Base-by-base conservation (phyloP, 2,329 filamentous ascomycete species). In the Venturia nashicola region DNA sequence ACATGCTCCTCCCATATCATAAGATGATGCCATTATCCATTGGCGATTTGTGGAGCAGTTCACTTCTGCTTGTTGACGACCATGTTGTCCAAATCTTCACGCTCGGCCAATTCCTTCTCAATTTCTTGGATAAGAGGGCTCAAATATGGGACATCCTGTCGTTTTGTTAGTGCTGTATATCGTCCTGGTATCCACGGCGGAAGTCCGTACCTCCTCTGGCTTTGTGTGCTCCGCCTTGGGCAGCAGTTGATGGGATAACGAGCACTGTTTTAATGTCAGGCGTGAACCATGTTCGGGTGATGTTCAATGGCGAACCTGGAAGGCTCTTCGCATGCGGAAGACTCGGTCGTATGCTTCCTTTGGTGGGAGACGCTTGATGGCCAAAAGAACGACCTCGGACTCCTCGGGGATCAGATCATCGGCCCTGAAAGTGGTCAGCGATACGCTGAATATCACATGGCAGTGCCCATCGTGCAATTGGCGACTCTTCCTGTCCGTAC, bases 361-460 rank as follows among this genome's bases (percentile, higher is more conserved):
- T 72, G 90, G 84, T 65, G 89, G 85, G 67, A 99, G 89, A 76
- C 94, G 91, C 84, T 90, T 89, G 73, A 99, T 84, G 68, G 94
- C 94, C 71, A 87, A 84, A 78, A 94, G 88, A 72, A 96, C 91
- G 65, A 82, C 79, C 72, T 94, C 89, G 82, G 84, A 88, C 81
- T 99, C 94, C 79, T 99, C 94, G 75, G 89, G 86, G 76, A 97
- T 89, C 76, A 99, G 80, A 76, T 99, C 94, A 79, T 99, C 94
- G 83, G 87, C 86, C 78, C 94, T 97, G 75, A 66, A 66, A 69
- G 61, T 60, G 67, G 71, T 72, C 32, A 61, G 62, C 55, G 54
- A 34, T 61, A n/a, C 59, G 67, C 66, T 67, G 57, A 61, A 51
- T 65, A 7, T 61, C 48, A 48, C n/a, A 18, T 27, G 27, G 8